phyloP scores from a whole-genome alignment of 371 early-diverging fungal genomes.

The Mucor velutinosus region DNA sequence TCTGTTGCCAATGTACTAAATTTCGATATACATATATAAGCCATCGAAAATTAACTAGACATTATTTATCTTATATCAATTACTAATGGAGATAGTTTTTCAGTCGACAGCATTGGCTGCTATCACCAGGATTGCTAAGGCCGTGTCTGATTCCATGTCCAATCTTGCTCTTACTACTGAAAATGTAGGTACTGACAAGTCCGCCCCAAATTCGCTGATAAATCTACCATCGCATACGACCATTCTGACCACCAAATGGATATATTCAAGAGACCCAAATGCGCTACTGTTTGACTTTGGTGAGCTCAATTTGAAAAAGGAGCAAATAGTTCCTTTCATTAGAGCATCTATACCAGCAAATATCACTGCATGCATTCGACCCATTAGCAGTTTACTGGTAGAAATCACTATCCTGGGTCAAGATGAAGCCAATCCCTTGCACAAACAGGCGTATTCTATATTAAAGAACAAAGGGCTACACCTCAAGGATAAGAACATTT shows the following conservation, averaged over 20 bases:
- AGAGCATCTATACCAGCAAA: background rate
- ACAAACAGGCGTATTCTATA: background rate
- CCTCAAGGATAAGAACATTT: background rate
- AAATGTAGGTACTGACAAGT: background rate
- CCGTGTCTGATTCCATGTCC: background rate
- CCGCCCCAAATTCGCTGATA: background rate
- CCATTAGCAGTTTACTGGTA: background rate
- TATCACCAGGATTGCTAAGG: background rate
- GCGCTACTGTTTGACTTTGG: background rate
- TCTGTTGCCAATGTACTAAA: background rate
- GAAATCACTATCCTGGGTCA: background rate
- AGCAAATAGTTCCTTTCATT: background rate
- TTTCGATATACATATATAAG: background rate
- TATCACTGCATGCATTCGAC: background rate
- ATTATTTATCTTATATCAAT: too few relatives aligned
- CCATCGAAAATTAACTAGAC: background rate
- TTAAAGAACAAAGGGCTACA: background rate
- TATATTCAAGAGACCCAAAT: background rate
- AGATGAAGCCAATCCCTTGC: background rate
- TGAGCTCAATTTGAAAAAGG: background rate
- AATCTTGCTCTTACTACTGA: background rate
- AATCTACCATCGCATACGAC: background rate
- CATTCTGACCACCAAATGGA: conserved; percentile 1
- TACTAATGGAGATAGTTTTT: background rate
- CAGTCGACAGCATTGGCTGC: background rate